Conservation (phyloP, 345 rosid genomes). For the Microthlaspi erraticum region DNA sequence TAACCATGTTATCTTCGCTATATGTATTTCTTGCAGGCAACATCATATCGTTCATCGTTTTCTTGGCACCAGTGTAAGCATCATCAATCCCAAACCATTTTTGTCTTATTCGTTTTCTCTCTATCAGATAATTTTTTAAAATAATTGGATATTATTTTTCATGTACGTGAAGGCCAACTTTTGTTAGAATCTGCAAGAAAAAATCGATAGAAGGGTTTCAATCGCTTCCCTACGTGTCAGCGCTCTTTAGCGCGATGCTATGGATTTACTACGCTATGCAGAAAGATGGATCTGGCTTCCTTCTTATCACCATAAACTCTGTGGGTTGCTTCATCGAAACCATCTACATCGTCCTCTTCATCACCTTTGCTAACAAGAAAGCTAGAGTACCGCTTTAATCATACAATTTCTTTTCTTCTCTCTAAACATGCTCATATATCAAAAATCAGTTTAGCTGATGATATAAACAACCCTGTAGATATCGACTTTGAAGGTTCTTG, state of each 20-base stretch:
- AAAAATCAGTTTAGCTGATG: conserved; percentile 16
- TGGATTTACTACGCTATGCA: conserved; percentile 69
- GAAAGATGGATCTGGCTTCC: conserved; percentile 55
- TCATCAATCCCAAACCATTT: conserved; percentile 9
- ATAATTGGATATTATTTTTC: neutral
- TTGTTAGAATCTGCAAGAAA: conserved; percentile 59
- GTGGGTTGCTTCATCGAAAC: conserved; percentile 67
- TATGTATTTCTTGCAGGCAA: conserved; percentile 53
- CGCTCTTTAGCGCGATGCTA: conserved; percentile 73
- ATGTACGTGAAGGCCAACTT: conserved; percentile 61
- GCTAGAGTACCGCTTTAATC: conserved; percentile 51
- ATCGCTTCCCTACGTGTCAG: conserved; percentile 69
- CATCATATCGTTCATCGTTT: conserved; percentile 63
- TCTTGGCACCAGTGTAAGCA: conserved; percentile 76
- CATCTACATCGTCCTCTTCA: conserved; percentile 62
- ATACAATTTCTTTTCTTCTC: neutral
- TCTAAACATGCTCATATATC: neutral
- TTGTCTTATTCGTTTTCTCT: neutral
- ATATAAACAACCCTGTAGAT: conserved; percentile 44
- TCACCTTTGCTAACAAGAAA: conserved; percentile 57
- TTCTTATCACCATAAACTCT: conserved; percentile 71
- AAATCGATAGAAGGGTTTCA: conserved; percentile 77
- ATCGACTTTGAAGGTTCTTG: conserved; percentile 53
- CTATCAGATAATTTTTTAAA: neutral
- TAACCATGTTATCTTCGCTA: conserved; percentile 10